Evolutionary conservation across 106 monocot species (phyloP).

Genomic region (Dendrobium chrysotoxum): DNA sequence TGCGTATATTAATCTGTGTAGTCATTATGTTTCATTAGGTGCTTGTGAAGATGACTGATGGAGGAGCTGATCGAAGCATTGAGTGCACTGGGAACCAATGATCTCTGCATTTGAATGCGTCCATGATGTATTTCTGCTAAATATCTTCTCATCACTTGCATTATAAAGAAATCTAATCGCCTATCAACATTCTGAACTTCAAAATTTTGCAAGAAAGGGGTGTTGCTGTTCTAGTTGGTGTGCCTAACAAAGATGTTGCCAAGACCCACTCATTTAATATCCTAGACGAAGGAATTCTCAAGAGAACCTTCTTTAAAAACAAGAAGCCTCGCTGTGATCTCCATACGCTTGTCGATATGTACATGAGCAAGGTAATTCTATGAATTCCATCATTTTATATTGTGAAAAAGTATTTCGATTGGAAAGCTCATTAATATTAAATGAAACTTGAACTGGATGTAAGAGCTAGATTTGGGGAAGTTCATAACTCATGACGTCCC

Average conservation of each 20-base stretch:
- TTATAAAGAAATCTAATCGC: background rate
- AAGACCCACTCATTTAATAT: conserved; percentile 67
- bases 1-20: too few relatives aligned
- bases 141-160: too few relatives aligned
- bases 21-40: conserved; percentile 25
- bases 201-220: conserved; percentile 60
- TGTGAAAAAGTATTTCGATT: too few relatives aligned
- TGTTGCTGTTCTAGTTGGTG: conserved; percentile 72
- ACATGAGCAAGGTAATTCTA: conserved; percentile 45
- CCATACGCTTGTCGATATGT: conserved; percentile 64
- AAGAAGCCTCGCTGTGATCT: conserved; percentile 72
- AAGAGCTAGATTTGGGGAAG: conserved; percentile 54
- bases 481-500: conserved; percentile 53
- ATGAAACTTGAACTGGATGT: background rate
- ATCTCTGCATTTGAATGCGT: conserved; percentile 84
- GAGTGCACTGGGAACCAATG: conserved; percentile 83
- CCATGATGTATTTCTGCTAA: conserved; percentile 41
- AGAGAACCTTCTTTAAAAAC: conserved; percentile 83
- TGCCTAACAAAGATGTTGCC: conserved; percentile 64
- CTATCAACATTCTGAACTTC: too few relatives aligned
- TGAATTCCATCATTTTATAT: too few relatives aligned
- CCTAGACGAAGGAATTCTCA: conserved; percentile 62
- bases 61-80: conserved; percentile 59
- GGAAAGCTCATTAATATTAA: too few relatives aligned
- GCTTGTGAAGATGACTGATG: conserved; percentile 63